Base-by-base conservation (phyloP, 2,329 filamentous ascomycete genomes). In the Fonsecaea erecta region DNA sequence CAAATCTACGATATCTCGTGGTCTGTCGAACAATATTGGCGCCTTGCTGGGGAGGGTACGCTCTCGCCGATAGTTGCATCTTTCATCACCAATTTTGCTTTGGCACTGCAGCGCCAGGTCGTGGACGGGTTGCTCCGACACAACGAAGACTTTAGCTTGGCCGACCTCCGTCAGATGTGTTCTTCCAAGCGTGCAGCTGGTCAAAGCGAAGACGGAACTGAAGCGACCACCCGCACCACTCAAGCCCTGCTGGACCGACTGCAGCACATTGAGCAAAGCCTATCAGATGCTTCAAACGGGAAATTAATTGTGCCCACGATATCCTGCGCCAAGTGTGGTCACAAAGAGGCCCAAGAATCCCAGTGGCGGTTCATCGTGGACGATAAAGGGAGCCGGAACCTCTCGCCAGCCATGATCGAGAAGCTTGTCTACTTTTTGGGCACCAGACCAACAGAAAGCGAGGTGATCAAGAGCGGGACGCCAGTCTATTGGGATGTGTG, bases 31-130 rank as follows among this genome's bases (percentile, higher is more conserved):
- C 48, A 54, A 28, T 66, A 61, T 24, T 75, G 73, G 73, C 40
- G 66, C 9, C 64, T 69, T 46, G 72, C 69, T 32, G 72, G 68
- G 21, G 63, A 65, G 52, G 69, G 70, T 26, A 52, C 68, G 1
- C 58, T 68, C 18, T 63, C 63, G 2, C 53, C 71, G 30, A 43
- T 67, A n/a, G 64, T 70, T n/a, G 71, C 71, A 16, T 62, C 71
- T 12, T 64, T 70, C 40, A 60, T 73, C 26, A 72, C 71, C 12
- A 70, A 72, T 55, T 69, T 68, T n/a, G 68, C 67, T n/a, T 71
- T 70, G 40, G 66, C 72, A 1, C 53, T 48, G n/a, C 65, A 72
- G 21, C 65, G 67, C 52, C 61, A 64, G 18, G 52, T 70, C 28
- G 68, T 71, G 52, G 40, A 51, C 11, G 64, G 63, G 18, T 53